Evolutionary conservation across 441 rosid genomes (phyloP).

Genomic region (Daphne laureola): DNA sequence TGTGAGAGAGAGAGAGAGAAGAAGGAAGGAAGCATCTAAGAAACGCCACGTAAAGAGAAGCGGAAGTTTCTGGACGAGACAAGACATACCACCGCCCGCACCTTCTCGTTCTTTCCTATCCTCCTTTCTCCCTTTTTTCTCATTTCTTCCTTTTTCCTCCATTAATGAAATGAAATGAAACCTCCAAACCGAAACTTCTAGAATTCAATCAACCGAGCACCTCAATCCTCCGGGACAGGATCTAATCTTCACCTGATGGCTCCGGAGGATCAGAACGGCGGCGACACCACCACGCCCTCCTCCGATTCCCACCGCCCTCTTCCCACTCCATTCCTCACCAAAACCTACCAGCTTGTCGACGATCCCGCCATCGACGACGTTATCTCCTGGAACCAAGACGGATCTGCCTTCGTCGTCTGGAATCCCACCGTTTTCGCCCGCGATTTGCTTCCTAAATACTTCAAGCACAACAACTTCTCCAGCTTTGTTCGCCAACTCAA

Average conservation of each 20-base stretch:
- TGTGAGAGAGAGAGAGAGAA: too few relatives aligned
- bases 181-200: conserved; percentile 33
- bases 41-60: too few relatives aligned
- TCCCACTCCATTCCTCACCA: conserved; percentile 55
- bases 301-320: conserved; percentile 38
- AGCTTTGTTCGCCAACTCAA: conserved; percentile 70
- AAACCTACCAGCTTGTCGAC: conserved; percentile 51
- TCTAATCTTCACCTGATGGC: conserved; percentile 6
- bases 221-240: background rate
- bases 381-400: conserved; percentile 60
- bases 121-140: background rate
- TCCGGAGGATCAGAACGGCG: conserved; percentile 21
- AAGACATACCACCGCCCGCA: too few relatives aligned
- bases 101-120: conserved; percentile 1
- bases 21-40: too few relatives aligned
- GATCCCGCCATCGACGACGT: conserved; percentile 47
- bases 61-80: too few relatives aligned
- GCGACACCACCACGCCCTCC: conserved; percentile 12
- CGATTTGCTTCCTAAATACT: conserved; percentile 57
- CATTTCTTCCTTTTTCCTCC: background rate
- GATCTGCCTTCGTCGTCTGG: conserved; percentile 58
- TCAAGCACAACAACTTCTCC: conserved; percentile 67
- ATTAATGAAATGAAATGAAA: conserved; percentile 1
- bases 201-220: conserved; percentile 8
- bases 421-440: conserved; percentile 49